A percentile compares a stretch with the other conserved stretches of the same genome.
Conservation (phyloP, 108 stramenopile genomes). For the Cyclotella choctawhatcheeana region DNA sequence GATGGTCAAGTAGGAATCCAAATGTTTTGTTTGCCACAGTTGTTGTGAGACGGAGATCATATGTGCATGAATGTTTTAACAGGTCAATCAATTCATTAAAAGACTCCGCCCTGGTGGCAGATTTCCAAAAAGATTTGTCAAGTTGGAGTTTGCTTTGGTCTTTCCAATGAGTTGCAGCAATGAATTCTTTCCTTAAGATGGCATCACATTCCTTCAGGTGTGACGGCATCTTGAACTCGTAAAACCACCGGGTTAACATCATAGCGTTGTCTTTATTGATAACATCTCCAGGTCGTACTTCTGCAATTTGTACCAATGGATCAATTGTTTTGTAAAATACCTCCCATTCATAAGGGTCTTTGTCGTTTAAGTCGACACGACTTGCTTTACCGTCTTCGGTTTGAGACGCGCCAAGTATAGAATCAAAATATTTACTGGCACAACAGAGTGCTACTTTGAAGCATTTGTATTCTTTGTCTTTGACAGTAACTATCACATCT, state of each 20-base stretch:
- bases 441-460: constrained; percentile 9
- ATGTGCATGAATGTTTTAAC: constrained; percentile 4
- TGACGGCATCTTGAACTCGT: background rate
- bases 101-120: background rate
- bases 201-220: constrained; percentile 5
- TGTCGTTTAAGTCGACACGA: background rate
- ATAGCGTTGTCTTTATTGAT: constrained; percentile 3
- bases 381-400: background rate
- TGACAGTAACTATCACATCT: constrained; percentile 6
- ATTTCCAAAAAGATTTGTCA: background rate
- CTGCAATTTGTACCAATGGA: constrained; percentile 1
- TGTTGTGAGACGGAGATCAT: background rate
- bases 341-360: constrained; percentile 9
- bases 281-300: background rate
- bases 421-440: constrained; percentile 5
- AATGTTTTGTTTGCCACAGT: constrained; percentile 2
- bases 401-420: background rate
- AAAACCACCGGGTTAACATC: background rate
- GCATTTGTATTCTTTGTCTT: background rate
- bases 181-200: background rate
- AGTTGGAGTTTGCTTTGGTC: background rate
- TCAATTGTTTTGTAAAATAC: constrained; percentile 10
- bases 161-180: constrained; percentile 5
- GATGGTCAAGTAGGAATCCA: background rate
- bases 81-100: background rate